A percentile compares a stretch with the other conserved stretches of the same genome.
phyloP scores from a whole-genome alignment of 1,284 basidiomycete genomes.

The Cutaneotrichosporon sp. region DNA sequence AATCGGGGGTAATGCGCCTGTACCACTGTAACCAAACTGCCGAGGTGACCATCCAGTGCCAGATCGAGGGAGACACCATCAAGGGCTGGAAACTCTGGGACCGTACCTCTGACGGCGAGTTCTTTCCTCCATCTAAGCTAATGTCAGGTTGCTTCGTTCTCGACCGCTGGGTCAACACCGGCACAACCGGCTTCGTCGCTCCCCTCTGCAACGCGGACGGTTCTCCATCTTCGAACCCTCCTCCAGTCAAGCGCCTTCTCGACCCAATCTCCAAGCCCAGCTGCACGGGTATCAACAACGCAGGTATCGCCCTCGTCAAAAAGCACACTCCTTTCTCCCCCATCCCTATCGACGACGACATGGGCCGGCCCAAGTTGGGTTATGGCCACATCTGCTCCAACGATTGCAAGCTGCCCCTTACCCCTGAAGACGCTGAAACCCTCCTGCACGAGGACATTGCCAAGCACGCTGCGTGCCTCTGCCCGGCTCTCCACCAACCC shows the following conservation, averaged over 20 bases:
- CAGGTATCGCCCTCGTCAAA: conserved; percentile 14
- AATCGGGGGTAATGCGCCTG: neutral
- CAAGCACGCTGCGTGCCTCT: neutral
- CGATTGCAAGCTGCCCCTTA: neutral
- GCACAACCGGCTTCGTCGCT: neutral
- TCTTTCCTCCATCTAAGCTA: neutral
- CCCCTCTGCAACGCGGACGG: neutral
- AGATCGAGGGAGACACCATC: neutral
- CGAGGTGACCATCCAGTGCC: conserved; percentile 12
- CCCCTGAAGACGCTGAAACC: neutral
- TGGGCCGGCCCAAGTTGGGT: neutral
- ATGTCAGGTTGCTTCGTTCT: conserved; percentile 8
- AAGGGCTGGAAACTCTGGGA: conserved; percentile 10
- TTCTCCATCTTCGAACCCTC: too few relatives aligned
- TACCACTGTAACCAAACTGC: neutral
- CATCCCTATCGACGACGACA: neutral
- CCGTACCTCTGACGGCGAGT: conserved; percentile 14
- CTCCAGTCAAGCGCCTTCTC: too few relatives aligned
- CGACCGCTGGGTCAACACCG: conserved; percentile 15
- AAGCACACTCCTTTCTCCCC: conserved; percentile 10
- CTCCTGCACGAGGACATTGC: neutral
- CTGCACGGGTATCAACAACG: conserved; percentile 11
- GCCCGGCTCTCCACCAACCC: neutral
- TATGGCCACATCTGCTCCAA: neutral
- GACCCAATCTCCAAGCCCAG: neutral